phyloP scores from a whole-genome alignment of 2,329 filamentous ascomycete species.

The Akanthomyces uredinophilus region DNA sequence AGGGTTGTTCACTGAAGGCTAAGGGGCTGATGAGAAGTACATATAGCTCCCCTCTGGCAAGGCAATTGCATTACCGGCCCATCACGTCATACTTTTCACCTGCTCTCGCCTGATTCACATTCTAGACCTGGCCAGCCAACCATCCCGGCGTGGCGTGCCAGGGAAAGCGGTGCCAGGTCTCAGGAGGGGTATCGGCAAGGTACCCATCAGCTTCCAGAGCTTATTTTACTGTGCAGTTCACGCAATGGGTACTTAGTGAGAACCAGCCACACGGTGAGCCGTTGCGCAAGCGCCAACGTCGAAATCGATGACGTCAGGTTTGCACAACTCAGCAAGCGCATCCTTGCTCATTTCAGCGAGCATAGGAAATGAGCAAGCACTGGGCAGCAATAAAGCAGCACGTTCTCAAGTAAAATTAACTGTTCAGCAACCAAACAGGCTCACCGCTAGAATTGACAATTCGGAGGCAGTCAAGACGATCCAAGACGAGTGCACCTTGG shows the following conservation, averaged over 20 bases:
- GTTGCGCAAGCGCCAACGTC: neutral
- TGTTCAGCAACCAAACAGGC: too few species aligned
- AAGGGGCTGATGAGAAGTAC: neutral
- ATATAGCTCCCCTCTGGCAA: conserved; percentile 1
- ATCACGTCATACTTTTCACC: conserved; percentile 14
- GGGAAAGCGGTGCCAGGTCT: neutral
- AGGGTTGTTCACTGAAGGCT: neutral
- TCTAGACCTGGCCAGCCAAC: conserved; percentile 6
- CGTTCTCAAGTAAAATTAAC: too few species aligned
- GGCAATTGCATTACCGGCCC: conserved; percentile 5
- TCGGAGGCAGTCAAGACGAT: neutral
- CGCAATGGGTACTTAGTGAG: neutral
- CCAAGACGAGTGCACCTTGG: neutral
- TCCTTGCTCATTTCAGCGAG: neutral
- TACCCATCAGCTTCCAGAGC: neutral
- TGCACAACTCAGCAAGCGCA: neutral
- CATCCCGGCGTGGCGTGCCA: neutral
- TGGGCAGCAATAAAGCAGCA: too few species aligned
- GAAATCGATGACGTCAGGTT: conserved; percentile 13
- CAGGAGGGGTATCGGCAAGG: neutral
- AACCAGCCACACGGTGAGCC: neutral
- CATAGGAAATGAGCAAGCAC: neutral
- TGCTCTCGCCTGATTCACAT: conserved; percentile 11
- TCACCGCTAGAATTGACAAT: too few species aligned
- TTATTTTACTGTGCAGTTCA: neutral